Evolutionary conservation across 75 land plant species (phyloP).

Genomic region (Larix kaempferi): DNA sequence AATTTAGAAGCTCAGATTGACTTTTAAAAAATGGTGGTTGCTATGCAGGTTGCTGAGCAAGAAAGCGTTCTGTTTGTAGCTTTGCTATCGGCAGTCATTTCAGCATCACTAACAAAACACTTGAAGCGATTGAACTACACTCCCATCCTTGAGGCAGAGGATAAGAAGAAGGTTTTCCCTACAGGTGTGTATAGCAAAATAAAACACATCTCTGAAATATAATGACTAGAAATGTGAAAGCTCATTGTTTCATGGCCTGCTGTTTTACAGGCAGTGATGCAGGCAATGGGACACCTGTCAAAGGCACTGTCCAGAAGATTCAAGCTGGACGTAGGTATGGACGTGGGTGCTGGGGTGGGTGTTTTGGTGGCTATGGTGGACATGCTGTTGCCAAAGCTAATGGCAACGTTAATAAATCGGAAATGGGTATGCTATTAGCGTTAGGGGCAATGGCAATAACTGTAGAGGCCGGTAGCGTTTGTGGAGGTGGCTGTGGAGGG

Average conservation of each 20-base stretch:
- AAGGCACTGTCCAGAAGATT: not conserved
- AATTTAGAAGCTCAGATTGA: not conserved
- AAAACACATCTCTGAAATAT: not conserved
- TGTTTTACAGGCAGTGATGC: not conserved
- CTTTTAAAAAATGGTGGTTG: not conserved
- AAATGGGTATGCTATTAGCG: not conserved
- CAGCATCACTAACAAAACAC: not conserved
- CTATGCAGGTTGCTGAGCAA: not conserved
- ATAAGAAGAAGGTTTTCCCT: constrained; percentile 4
- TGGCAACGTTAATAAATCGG: not conserved
- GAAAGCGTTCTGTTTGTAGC: constrained; percentile 2
- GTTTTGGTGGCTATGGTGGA: not conserved
- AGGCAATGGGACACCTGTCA: not conserved
- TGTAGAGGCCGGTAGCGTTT: not conserved
- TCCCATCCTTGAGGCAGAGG: not conserved
- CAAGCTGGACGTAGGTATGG: not conserved
- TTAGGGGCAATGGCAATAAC: constrained; percentile 9
- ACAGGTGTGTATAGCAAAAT: not conserved
- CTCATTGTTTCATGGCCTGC: not conserved
- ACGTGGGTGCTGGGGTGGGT: not conserved
- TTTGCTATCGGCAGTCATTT: constrained; percentile 2
- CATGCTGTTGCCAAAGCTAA: not conserved
- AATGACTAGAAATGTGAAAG: not conserved
- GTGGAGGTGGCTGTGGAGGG: not conserved
- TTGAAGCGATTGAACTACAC: not conserved